Base-by-base conservation (phyloP, 208 protist genomes). In the Wallacemonas sp. region DNA sequence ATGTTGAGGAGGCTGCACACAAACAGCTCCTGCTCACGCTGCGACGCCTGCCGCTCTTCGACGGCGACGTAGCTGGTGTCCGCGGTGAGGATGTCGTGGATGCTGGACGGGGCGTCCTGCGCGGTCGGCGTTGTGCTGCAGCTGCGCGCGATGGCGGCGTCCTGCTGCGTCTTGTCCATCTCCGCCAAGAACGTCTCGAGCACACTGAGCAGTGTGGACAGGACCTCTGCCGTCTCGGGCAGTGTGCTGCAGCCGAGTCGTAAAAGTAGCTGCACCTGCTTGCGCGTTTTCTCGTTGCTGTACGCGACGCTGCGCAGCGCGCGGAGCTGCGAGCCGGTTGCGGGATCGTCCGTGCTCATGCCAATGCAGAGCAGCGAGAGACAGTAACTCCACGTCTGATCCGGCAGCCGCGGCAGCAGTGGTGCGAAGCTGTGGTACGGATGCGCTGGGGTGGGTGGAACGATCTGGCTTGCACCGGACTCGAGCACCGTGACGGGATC, bases 181-280 rank as follows among this genome's bases (percentile, higher is more conserved):
- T 65, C 65, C 48, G 47, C 47, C 11, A 62, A 49, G 63, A 80
- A 74, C 17, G 65, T 34, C 48, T 74, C 68, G 6, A 80, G 60
- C 34, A 80, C 48, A 26, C 66, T 43, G 16, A 66, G 66, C 41
- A 73, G 57, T 9, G 65, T 60, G 11, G 34, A 56, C 33, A 64
- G 29, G 48, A 80, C 17, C n/a, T 62, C 58, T 19, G 33, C 43
- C 21, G 74, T 65, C 2, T 66, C 36, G 6, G 14, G 5, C 21
- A 43, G 41, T 29, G 61, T 62, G 52, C 61, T 24, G 58, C 72
- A 63, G 2, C 66, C 60, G 30, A 75, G 60, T 32, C 69, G 68
- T 32, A 80, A 56, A 30, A 80, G 44, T 9, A 67, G 74, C 33
- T 71, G 74, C 27, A 80, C 52, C 60, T 75, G 63, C 65, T 74